Percentiles rank a stretch among this genome's conserved stretches.
Evolutionary conservation across 192 early-diverging fungal genomes (phyloP).

Genomic region (Podila minutissima): DNA sequence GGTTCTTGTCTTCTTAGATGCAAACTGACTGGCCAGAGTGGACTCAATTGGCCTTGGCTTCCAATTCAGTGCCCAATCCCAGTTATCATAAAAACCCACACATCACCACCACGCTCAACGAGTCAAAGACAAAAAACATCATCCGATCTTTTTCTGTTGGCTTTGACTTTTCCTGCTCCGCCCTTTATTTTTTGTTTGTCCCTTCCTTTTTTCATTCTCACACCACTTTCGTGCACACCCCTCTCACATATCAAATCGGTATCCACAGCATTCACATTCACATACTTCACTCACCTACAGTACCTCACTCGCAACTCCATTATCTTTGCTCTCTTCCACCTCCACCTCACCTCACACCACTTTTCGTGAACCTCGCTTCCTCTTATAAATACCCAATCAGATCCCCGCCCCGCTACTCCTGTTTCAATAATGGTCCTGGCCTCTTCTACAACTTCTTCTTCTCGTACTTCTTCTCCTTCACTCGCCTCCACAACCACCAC

Average conservation of each 20-base stretch:
- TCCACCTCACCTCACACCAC: conserved; percentile 11
- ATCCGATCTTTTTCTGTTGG: conserved; percentile 7
- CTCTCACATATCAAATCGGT: conserved; percentile 1
- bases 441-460: conserved; percentile 10
- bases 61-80: too few relatives aligned
- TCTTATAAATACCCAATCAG: neutral
- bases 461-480: conserved; percentile 3
- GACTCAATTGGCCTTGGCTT: too few relatives aligned
- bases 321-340: neutral
- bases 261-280: neutral
- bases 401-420: neutral
- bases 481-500: neutral
- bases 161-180: conserved; percentile 2
- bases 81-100: too few relatives aligned
- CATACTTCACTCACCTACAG: too few relatives aligned
- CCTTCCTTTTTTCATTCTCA: neutral
- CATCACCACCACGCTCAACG: too few relatives aligned
- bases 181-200: neutral
- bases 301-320: too few relatives aligned
- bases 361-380: neutral
- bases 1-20: too few relatives aligned
- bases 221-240: neutral
- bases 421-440: neutral
- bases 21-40: too few relatives aligned
- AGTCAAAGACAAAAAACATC: conserved; percentile 1